Evolutionary conservation across 192 early-diverging fungal species (phyloP).

Genomic region (Linnemannia elongata): DNA sequence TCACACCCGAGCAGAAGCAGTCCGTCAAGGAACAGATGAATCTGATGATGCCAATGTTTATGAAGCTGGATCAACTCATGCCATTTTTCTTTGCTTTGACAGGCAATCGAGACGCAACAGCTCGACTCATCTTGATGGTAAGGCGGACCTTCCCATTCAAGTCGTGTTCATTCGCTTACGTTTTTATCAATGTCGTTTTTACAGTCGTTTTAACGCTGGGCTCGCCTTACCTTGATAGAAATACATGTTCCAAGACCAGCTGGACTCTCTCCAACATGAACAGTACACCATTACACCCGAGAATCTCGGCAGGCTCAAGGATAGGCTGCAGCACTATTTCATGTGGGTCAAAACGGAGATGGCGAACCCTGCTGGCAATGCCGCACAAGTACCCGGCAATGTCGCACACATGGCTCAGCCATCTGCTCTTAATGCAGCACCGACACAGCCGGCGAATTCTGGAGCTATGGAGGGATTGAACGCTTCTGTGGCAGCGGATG

Average conservation of each 20-base stretch:
- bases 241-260: conserved; percentile 67
- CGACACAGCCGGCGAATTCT: not conserved
- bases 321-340: conserved; percentile 63
- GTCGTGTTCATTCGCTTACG: too few species aligned
- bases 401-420: not conserved
- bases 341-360: conserved; percentile 59
- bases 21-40: conserved; percentile 55
- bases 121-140: conserved; percentile 63
- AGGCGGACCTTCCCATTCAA: not conserved
- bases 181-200: not conserved
- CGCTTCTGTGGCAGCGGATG: not conserved
- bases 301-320: conserved; percentile 60
- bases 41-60: conserved; percentile 60
- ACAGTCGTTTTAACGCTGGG: not conserved
- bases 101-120: conserved; percentile 59
- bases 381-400: not conserved
- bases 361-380: not conserved
- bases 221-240: conserved; percentile 38
- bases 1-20: conserved; percentile 60
- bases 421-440: not conserved
- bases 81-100: conserved; percentile 65
- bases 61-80: conserved; percentile 63
- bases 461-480: not conserved
- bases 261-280: conserved; percentile 58
- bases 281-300: conserved; percentile 62